Evolutionary conservation across 2,329 filamentous ascomycete genomes (phyloP), one percentile per base, ranked within the genome.

Genomic region (Stagonosporopsis cucurbitacearum): DNA sequence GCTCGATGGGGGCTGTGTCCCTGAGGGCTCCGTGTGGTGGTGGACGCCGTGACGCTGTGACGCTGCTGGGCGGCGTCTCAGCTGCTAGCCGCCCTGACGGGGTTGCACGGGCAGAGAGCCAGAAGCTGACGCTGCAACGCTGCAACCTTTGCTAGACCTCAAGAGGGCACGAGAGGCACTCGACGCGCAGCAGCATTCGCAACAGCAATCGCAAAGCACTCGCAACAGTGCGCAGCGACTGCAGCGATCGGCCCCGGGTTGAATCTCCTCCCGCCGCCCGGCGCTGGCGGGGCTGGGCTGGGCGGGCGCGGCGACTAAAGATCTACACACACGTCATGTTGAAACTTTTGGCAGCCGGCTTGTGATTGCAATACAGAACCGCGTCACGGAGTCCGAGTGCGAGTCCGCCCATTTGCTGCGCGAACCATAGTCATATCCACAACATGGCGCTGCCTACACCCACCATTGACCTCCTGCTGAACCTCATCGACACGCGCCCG

Each of bases 401-500:
- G 41, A 46, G 32, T 42, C 37, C 53, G 42, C 53, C 36, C 35
- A 23, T 8, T 5, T 17, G 9, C 13, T 20, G 15, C 13, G 22
- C 13, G 11, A 42, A 32, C 13, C 39, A 42, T 19, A 8, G 11
- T 33, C n/a, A 17, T 5, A 22, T 17, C 41, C 40, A 15, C 30
- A 43, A 36, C 58, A 72, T 71, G 67, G 64, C 69, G 37, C 67
- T 72, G 30, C 71, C 78, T 23, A 39, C 70, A 35, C 69, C 72
- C 17, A 74, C 74, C 30, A 81, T 81, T 62, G 80, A 81, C 60
- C 65, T 75, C 25, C 77, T 82, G 23, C 75, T 82, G 42, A 82
- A 80, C 61, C 76, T 83, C 44, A 94, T 93, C 36, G 91, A 94
- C 57, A 94, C 96, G 75, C 89, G 92, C 69, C 89, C 89, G 47